Base-by-base conservation (phyloP, 331 rosid species). In the Phaseolus coccineus region DNA sequence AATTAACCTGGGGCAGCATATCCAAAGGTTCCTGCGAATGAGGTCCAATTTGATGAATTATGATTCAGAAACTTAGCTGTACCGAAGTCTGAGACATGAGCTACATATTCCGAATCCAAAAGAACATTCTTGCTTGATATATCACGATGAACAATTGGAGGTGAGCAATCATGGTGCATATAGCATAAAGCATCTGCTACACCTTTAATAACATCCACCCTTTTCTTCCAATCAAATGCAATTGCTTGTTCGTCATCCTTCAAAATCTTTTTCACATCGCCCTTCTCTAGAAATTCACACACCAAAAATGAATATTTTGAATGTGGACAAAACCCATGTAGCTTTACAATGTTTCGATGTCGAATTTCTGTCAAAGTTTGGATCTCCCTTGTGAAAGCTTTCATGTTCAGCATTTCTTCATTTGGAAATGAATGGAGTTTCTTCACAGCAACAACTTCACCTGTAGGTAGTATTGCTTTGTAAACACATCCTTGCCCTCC, bases 371-470 rank as follows among this genome's bases (percentile, higher is more conserved):
- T 56, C 62, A 56, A 24, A 22, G 64, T 3, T 57, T 57, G 35
- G 64, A 57, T 25, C 35, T 57, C 64, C 10, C 35, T 57, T 9
- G 3, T 19, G 39, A 88, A 86, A 56, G 71, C 83, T 48, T 75
- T 84, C 13, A 15, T 28, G 40, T 51, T 28, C 2, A 67, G 42
- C 6, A 6, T 10, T 24, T 78, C 27, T 15, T 15, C 30, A 8
- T 14, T 50, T 30, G 39, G 56, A 15, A 5, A 47, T 30, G 22
- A 50, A 4, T 4, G 57, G n/a, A 48, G 46, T 62, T 74, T 89
- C 78, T 85, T 85, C 2, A 85, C 90, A 6, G 89, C 92, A 31
- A 89, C 81, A 24, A 78, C 10, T 47, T 73, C 33, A n/a, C 76
- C 79, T 4, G 66, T 67, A 0, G 74, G 80, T 27, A 87, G 78